Conservation (phyloP, 164 flowering plant species). For the Tetracentron sinense region DNA sequence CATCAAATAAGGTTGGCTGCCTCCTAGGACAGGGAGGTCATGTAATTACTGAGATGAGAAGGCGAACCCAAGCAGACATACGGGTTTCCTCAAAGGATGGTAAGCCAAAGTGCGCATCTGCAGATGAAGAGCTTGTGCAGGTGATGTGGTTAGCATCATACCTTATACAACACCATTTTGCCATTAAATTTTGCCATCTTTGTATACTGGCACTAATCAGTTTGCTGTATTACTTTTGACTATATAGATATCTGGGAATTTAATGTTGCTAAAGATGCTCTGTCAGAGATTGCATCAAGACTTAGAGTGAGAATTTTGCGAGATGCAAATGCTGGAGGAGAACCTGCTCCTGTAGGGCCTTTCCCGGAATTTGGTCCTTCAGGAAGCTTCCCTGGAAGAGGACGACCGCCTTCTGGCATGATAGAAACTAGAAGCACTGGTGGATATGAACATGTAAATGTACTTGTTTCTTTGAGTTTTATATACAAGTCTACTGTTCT, state of each 20-base stretch:
- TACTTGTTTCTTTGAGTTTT: too few species aligned
- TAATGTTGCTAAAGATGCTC: constrained; percentile 61
- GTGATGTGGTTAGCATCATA: constrained; percentile 33
- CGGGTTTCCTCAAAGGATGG: constrained; percentile 62
- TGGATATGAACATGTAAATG: constrained; percentile 40
- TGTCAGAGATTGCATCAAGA: constrained; percentile 57
- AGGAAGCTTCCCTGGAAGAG: constrained; percentile 32
- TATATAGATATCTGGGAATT: constrained; percentile 55
- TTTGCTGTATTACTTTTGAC: constrained; percentile 6
- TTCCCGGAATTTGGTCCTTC: constrained; percentile 33
- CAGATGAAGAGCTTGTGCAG: constrained; percentile 82
- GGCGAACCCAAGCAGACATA: constrained; percentile 64
- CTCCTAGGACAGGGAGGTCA: constrained; percentile 77
- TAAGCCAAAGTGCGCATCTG: constrained; percentile 55
- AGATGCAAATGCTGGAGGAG: constrained; percentile 37
- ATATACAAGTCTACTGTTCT: too few species aligned
- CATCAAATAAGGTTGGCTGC: constrained; percentile 71
- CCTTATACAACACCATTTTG: neutral
- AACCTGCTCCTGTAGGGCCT: constrained; percentile 37
- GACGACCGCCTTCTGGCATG: constrained; percentile 30
- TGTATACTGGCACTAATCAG: neutral
- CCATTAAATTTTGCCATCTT: neutral
- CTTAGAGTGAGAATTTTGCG: constrained; percentile 56
- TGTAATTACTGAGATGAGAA: constrained; percentile 69
- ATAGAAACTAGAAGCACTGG: constrained; percentile 37